A percentile compares a stretch with the other conserved stretches of the same genome.
phyloP scores from a whole-genome alignment of 75 land plant species.

The Picea sitchensis region DNA sequence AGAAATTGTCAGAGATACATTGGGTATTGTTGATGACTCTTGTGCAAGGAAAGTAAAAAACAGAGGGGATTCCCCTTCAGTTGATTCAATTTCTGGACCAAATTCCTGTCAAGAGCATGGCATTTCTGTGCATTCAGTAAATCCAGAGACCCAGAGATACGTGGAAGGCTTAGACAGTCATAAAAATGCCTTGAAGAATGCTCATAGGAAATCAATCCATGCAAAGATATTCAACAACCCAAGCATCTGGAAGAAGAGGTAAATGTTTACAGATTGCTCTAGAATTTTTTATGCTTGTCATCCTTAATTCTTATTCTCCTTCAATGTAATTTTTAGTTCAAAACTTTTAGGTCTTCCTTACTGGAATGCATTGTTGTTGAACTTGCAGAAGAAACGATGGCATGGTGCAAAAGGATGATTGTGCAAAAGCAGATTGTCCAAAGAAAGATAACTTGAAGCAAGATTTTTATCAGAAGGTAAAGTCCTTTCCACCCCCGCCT shows the following conservation, averaged over 20 bases:
- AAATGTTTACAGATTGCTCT: neutral
- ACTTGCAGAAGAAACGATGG: constrained; percentile 4
- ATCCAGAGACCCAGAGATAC: neutral
- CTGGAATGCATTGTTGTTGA: neutral
- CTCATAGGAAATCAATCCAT: neutral
- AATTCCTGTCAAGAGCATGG: neutral
- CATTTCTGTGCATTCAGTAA: neutral
- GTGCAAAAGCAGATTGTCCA: neutral
- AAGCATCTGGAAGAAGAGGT: constrained; percentile 6
- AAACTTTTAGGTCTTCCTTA: neutral
- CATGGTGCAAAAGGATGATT: neutral
- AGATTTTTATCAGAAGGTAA: constrained; percentile 7
- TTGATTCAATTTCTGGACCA: constrained; percentile 3
- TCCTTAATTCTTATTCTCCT: neutral
- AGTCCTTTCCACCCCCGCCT: neutral
- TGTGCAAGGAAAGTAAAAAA: neutral
- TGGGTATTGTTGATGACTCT: neutral
- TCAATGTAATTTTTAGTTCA: neutral
- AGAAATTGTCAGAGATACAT: neutral
- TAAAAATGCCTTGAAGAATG: neutral
- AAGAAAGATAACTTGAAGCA: neutral
- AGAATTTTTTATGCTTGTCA: no score
- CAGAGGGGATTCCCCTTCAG: neutral
- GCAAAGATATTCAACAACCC: constrained; percentile 2
- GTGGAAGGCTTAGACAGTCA: neutral